A percentile compares a stretch with the other conserved stretches of the same genome.
phyloP scores from a whole-genome alignment of 73 alveolate genomes.

The Halteria grandinella region DNA sequence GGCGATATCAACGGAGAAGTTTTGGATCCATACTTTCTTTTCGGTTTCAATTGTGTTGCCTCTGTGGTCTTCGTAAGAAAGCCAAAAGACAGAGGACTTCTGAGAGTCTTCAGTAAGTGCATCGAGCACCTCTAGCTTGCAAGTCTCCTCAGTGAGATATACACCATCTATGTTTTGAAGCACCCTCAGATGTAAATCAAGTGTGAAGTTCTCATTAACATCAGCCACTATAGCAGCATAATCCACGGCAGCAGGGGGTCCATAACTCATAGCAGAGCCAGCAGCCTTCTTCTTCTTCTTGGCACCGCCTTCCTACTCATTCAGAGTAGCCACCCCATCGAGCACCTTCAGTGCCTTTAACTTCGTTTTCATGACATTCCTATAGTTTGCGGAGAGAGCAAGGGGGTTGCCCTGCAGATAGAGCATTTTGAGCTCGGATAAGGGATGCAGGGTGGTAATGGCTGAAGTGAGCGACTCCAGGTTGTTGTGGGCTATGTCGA shows the following conservation, averaged over 20 bases:
- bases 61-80: slow-evolving; percentile 6
- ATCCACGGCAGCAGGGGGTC: no score
- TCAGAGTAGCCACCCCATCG: slow-evolving; percentile 38
- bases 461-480: not conserved
- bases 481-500: slow-evolving; percentile 31
- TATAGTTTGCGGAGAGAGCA: slow-evolving; percentile 22
- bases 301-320: slow-evolving; percentile 33
- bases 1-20: slow-evolving; percentile 46
- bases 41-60: slow-evolving; percentile 29
- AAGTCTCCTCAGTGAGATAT: slow-evolving; percentile 42
- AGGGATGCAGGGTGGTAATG: not conserved
- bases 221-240: no score
- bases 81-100: slow-evolving; percentile 52
- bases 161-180: slow-evolving; percentile 42
- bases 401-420: slow-evolving; percentile 46
- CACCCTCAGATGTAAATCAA: slow-evolving; percentile 48
- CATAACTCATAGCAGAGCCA: not conserved
- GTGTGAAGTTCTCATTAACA: slow-evolving; percentile 15
- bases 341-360: slow-evolving; percentile 13
- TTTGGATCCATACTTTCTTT: slow-evolving; percentile 19
- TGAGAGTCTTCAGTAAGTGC: slow-evolving; percentile 18
- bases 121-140: not conserved
- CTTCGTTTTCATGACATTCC: slow-evolving; percentile 12
- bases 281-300: slow-evolving; percentile 31
- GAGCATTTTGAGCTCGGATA: slow-evolving; percentile 40